Evolutionary conservation across 495 filamentous ascomycete species (phyloP).

Genomic region (Neurospora sp.): DNA sequence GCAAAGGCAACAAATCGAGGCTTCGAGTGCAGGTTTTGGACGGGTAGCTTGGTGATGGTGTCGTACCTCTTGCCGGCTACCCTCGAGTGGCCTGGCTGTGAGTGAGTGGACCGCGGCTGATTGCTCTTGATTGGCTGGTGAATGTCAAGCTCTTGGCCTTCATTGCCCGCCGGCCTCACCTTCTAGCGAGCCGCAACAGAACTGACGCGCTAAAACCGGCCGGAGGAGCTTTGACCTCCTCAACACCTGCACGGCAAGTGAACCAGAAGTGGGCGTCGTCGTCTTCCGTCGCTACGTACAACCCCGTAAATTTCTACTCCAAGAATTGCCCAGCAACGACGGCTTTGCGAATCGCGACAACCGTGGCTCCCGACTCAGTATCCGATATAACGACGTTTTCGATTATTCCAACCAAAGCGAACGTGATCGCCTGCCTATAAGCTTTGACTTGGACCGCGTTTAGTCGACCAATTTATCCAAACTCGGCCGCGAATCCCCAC

Average conservation of each 20-base stretch:
- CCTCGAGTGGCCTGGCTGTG: background rate
- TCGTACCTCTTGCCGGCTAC: background rate
- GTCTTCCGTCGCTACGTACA: background rate
- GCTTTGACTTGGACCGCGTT: background rate
- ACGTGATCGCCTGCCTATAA: background rate
- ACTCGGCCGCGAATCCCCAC: background rate
- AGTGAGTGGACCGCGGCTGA: background rate
- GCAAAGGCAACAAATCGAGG: conserved; percentile 2
- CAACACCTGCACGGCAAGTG: background rate
- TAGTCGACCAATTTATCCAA: background rate
- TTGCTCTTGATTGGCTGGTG: background rate
- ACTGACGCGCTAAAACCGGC: background rate
- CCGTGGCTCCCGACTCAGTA: background rate
- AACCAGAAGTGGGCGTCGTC: background rate
- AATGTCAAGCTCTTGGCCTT: background rate
- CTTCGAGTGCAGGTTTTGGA: background rate
- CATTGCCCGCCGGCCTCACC: background rate
- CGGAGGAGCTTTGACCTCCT: background rate
- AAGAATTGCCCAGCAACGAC: background rate
- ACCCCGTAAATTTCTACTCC: background rate
- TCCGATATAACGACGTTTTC: background rate
- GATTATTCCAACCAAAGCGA: background rate
- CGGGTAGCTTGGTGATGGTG: background rate
- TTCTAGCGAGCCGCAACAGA: background rate
- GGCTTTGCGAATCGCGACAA: background rate